Evolutionary conservation across 495 filamentous ascomycete species (phyloP).

Genomic region (Aspergillus cristatus): DNA sequence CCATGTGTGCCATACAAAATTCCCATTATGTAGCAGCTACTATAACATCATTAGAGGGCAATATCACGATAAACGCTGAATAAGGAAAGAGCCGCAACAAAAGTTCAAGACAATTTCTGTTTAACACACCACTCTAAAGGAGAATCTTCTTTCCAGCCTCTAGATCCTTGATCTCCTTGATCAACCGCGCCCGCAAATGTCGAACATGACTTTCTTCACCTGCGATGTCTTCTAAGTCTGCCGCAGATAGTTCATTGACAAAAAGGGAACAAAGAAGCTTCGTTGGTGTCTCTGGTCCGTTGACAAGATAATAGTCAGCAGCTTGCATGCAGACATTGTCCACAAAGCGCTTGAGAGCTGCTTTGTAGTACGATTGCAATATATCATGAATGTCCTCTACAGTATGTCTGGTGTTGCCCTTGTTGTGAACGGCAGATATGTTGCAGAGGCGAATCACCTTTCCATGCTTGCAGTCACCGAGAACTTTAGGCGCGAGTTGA

Average conservation of each 20-base stretch:
- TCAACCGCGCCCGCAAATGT: conserved; percentile 24
- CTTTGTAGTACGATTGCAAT: conserved; percentile 51
- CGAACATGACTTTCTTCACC: conserved; percentile 30
- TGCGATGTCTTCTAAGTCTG: conserved; percentile 35
- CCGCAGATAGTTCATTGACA: conserved; percentile 23
- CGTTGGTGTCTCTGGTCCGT: conserved; percentile 9
- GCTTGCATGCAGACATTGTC: conserved; percentile 45
- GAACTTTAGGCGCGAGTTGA: neutral
- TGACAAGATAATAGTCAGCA: conserved; percentile 19
- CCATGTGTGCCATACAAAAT: too few species aligned
- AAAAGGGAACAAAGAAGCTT: conserved; percentile 19
- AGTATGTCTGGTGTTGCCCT: conserved; percentile 39
- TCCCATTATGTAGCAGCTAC: too few species aligned
- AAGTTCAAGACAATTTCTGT: too few species aligned
- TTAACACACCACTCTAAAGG: conserved; percentile 1
- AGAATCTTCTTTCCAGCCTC: conserved; percentile 27
- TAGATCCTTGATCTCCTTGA: conserved; percentile 32
- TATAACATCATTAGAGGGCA: too few species aligned
- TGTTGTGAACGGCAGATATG: conserved; percentile 9
- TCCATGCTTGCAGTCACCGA: conserved; percentile 1
- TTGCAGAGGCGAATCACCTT: conserved; percentile 15
- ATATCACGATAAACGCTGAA: too few species aligned
- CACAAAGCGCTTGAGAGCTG: conserved; percentile 46
- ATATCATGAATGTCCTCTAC: conserved; percentile 48
- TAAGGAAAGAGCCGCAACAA: too few species aligned